Evolutionary conservation across 176 grass and related monocot genomes (phyloP), one percentile per base, ranked within the genome.

Genomic region (Zoysia japonica): DNA sequence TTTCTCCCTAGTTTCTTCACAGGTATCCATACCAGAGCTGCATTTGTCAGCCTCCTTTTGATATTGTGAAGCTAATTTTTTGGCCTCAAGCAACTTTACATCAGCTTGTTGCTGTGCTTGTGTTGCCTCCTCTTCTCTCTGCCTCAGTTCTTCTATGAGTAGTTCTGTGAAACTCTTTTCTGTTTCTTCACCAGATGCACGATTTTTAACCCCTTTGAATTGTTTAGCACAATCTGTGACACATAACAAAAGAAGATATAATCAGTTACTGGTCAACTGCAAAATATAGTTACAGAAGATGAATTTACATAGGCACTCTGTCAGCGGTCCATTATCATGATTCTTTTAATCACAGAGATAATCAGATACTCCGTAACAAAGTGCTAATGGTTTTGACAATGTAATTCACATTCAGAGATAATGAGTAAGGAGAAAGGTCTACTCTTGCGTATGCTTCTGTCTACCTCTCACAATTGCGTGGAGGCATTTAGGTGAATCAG

Each of bases 21-120:
- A 99, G 54, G 96, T 99, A 78, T 99, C 87, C 92, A 99, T 99
- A 47, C 96, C 96, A 15, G 92, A 99, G 66, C 78, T 99, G 84
- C 96, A 99, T 68, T 99, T 99, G 86, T 95, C 92, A 76, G 92
- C 96, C 67, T 95, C 96, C 68, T 99, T 95, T 85, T 99, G 96
- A 83, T 95, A 99, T 66, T 95, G 92, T 9, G 96, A 99, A 47
- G 90, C 89, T 39, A 95, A 80, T 53, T 99, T 99, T 80, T 99
- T 99, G 2, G 96, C 96, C 79, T 95, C 96, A 0, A 99, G 86
- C 66, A 99, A 77, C 53, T 86, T 93, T 11, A 91, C 88, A 77
- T 99, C 92, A 43, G 96, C 83, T 40, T 85, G 86, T 49, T 93
- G 92, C 62, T 95, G 92, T 66, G 90, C 88, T 84, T 92, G 61